phyloP scores from a whole-genome alignment of 2,329 filamentous ascomycete species.

The Fusarium citri region DNA sequence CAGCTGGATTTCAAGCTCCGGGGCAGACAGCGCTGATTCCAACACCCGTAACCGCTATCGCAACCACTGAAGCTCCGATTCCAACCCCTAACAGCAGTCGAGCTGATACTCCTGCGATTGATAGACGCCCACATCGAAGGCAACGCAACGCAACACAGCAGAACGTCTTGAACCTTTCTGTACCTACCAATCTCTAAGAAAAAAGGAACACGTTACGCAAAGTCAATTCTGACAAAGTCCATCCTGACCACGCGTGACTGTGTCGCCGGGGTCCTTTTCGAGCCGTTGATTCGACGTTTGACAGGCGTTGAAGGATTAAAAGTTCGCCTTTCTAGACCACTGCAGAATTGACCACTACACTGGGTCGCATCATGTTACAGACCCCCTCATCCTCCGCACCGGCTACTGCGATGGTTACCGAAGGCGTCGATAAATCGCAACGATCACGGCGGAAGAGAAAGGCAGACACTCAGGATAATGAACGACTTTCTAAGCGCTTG shows the following conservation, averaged over 20 bases:
- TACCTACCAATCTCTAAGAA: conserved; percentile 5
- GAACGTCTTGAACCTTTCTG: background rate
- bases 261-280: conserved; percentile 23
- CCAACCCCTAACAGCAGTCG: conserved; percentile 42
- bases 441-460: conserved; percentile 65
- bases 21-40: conserved; percentile 37
- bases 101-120: conserved; percentile 32
- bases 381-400: conserved; percentile 43
- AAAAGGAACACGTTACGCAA: conserved; percentile 14
- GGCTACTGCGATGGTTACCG: conserved; percentile 31
- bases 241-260: conserved; percentile 32
- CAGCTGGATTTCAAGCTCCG: conserved; percentile 20
- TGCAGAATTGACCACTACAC: conserved; percentile 13
- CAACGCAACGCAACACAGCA: conserved; percentile 6
- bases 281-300: conserved; percentile 27
- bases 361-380: conserved; percentile 50
- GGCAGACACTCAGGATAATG: conserved; percentile 69
- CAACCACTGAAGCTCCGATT: conserved; percentile 35
- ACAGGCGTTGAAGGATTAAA: conserved; percentile 37
- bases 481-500: conserved; percentile 86
- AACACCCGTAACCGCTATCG: conserved; percentile 37
- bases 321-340: conserved; percentile 30
- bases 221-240: conserved; percentile 17
- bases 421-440: conserved; percentile 36
- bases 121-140: conserved; percentile 39